Evolutionary conservation across 148 eudicot species (phyloP).

Genomic region (Selenicereus undatus): DNA sequence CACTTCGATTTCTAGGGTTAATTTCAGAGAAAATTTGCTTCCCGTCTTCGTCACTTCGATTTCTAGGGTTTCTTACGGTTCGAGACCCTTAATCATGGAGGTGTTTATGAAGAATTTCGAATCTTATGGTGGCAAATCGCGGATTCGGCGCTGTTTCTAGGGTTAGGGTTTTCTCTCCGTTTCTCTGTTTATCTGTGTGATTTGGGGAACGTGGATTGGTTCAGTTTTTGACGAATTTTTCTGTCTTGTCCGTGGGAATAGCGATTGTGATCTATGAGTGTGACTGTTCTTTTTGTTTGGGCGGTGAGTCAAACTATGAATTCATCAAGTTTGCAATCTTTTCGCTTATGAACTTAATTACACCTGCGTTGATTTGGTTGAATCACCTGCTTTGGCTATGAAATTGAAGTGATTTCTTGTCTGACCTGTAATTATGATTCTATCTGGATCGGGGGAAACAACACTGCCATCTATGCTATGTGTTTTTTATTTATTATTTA

Average conservation of each 20-base stretch:
- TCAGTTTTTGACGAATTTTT: not conserved
- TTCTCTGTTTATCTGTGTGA: not conserved
- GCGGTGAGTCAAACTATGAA: no score
- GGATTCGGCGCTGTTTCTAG: not conserved
- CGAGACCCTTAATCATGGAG: constrained; percentile 63
- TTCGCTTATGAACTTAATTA: not conserved
- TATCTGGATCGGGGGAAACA: not conserved
- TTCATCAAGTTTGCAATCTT: no score
- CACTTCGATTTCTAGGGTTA: not conserved
- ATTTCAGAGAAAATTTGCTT: not conserved
- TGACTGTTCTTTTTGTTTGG: no score
- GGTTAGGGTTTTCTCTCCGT: not conserved
- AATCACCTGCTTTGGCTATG: not conserved
- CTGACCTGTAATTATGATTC: not conserved
- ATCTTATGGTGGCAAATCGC: not conserved
- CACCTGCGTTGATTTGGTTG: not conserved
- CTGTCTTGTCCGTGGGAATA: not conserved
- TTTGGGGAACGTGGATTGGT: not conserved
- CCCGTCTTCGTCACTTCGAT: not conserved
- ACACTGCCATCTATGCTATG: not conserved
- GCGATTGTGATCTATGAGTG: no score
- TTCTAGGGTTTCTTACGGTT: constrained; percentile 25
- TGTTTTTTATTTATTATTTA: not conserved
- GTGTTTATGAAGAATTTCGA: constrained; percentile 45
- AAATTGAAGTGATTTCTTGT: not conserved